Conservation (phyloP, 192 early-diverging fungal species). For the Lobosporangium transversale region DNA sequence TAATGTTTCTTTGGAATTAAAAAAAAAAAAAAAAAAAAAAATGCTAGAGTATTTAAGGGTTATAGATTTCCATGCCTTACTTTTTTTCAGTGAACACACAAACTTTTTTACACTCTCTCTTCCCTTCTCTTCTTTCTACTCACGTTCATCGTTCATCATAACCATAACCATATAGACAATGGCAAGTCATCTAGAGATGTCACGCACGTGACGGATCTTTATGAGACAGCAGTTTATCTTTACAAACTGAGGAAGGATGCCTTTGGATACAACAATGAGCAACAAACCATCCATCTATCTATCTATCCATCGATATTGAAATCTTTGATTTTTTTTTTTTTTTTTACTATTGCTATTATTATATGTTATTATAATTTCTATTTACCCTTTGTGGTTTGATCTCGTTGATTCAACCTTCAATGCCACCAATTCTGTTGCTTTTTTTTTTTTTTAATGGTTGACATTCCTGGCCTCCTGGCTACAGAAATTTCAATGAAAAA, state of each 20-base stretch:
- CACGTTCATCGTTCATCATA: background rate
- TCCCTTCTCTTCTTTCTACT: background rate
- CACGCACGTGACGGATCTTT: constrained; percentile 12
- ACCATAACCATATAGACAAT: constrained; percentile 31
- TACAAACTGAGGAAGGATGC: constrained; percentile 49
- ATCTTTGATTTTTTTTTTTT: background rate
- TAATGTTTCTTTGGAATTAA: background rate
- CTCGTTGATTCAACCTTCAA: no score
- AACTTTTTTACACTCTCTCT: no score
- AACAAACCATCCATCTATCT: constrained; percentile 9
- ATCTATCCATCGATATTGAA: constrained; percentile 2
- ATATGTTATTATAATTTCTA: no score
- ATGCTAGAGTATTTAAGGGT: background rate
- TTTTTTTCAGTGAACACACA: no score
- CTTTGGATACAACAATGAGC: background rate
- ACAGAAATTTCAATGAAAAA: no score
- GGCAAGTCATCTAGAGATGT: constrained; percentile 32
- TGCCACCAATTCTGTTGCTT: no score
- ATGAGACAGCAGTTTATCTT: constrained; percentile 43
- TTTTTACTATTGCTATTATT: background rate
- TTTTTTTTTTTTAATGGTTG: no score
- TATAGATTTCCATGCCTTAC: no score
- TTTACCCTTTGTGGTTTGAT: no score
- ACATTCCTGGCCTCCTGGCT: no score
- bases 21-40: background rate